Conservation (phyloP, 805 yeast species). For the Schwanniomyces polymorphus region DNA sequence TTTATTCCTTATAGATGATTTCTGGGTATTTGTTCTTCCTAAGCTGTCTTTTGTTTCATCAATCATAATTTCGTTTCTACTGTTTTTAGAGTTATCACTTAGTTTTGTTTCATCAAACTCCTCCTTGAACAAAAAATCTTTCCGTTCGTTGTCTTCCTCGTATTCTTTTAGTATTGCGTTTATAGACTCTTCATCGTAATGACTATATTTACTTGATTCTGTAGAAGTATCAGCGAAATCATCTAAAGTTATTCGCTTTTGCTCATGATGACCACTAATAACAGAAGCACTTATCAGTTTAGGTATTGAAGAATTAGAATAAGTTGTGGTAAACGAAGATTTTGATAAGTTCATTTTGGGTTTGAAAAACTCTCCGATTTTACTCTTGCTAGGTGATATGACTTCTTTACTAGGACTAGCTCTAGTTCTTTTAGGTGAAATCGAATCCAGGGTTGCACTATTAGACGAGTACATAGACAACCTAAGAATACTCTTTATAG, state of each 20-base stretch:
- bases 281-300: neutral
- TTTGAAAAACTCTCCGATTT: slow-evolving; percentile 7
- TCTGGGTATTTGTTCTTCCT: neutral
- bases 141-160: slow-evolving; percentile 5
- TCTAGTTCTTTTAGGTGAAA: neutral
- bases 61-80: neutral
- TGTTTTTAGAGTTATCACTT: neutral
- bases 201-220: slow-evolving; percentile 7
- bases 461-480: neutral
- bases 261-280: neutral
- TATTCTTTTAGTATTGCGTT: slow-evolving; percentile 33
- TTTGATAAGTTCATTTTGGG: slow-evolving; percentile 22
- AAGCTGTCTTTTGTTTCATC: neutral
- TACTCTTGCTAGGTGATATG: neutral
- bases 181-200: slow-evolving; percentile 26
- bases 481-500: neutral
- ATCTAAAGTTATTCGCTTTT: slow-evolving; percentile 11
- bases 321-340: slow-evolving; percentile 11
- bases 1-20: slow-evolving; percentile 3
- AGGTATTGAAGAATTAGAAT: neutral
- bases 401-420: neutral
- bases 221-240: slow-evolving; percentile 43
- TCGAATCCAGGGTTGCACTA: neutral
- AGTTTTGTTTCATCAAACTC: slow-evolving; percentile 22
- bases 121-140: slow-evolving; percentile 25